A percentile compares a stretch with the other conserved stretches of the same genome.
Evolutionary conservation across 2,329 filamentous ascomycete genomes (phyloP).

Genomic region (Fusarium transvaalense): DNA sequence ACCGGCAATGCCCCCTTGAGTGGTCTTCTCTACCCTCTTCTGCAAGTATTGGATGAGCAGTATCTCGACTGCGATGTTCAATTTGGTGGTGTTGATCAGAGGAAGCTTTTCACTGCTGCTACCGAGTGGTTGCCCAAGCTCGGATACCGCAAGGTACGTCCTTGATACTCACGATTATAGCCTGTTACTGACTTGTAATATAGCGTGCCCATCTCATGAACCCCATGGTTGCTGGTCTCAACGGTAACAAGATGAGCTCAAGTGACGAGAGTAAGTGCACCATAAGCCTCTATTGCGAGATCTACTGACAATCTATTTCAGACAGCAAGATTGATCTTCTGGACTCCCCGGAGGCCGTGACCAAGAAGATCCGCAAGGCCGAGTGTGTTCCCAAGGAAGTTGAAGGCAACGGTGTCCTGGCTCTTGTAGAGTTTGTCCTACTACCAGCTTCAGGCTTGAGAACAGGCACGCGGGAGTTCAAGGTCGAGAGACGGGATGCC

Average conservation of each 20-base stretch:
- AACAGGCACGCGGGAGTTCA: conserved; percentile 70
- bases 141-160: conserved; percentile 76
- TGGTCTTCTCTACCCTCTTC: conserved; percentile 57
- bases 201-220: conserved; percentile 61
- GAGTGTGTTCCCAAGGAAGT: conserved; percentile 79
- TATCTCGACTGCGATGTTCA: conserved; percentile 90
- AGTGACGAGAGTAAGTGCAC: conserved; percentile 69
- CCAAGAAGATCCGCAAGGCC: conserved; percentile 89
- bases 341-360: conserved; percentile 78
- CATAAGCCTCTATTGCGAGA: accelerated
- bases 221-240: conserved; percentile 90
- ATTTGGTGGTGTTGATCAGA: conserved; percentile 86
- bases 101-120: conserved; percentile 89
- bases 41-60: conserved; percentile 93
- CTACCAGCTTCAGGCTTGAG: conserved; percentile 79
- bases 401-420: conserved; percentile 88
- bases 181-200: conserved; percentile 10
- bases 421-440: conserved; percentile 88
- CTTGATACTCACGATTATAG: no score
- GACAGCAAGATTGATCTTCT: conserved; percentile 96
- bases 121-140: conserved; percentile 87
- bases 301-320: conserved; percentile 41
- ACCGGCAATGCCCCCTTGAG: conserved; percentile 78
- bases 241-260: conserved; percentile 88
- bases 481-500: conserved; percentile 75